phyloP scores from a whole-genome alignment of 2,329 filamentous ascomycete genomes.

The Curvularia lunata region DNA sequence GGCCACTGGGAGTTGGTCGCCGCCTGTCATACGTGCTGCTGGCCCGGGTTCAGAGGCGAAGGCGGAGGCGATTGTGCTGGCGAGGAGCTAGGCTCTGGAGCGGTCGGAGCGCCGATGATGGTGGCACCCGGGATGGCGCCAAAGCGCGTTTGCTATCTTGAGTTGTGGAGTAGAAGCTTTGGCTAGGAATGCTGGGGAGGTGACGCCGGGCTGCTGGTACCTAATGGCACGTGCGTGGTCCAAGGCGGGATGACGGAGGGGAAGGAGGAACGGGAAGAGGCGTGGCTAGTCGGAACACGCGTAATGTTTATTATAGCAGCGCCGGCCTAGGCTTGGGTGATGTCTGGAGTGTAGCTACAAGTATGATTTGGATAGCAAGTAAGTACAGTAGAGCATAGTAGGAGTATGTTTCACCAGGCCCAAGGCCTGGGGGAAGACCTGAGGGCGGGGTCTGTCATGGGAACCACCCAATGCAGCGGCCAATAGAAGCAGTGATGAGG shows the following conservation, averaged over 20 bases:
- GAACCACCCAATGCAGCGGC: background rate
- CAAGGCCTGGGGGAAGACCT: background rate
- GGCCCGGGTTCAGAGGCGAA: conserved; percentile 2
- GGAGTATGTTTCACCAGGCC: background rate
- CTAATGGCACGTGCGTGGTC: conserved; percentile 27
- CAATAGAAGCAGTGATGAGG: background rate
- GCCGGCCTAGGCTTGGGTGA: background rate
- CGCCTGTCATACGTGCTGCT: conserved; percentile 21
- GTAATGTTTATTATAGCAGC: background rate
- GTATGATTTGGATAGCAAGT: background rate
- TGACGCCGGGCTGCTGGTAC: conserved; percentile 13
- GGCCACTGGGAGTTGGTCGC: conserved; percentile 16
- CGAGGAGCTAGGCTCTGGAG: conserved; percentile 4
- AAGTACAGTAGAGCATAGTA: background rate
- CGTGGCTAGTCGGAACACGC: background rate
- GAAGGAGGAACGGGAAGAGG: conserved; percentile 7
- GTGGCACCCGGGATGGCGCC: conserved; percentile 20
- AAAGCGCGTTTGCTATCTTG: conserved; percentile 13
- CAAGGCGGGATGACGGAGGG: conserved; percentile 19
- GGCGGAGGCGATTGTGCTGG: conserved; percentile 3
- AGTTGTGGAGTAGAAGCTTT: conserved; percentile 13
- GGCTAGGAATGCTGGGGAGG: conserved; percentile 16
- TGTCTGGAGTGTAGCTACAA: background rate
- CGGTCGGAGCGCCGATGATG: background rate
- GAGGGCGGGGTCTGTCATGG: background rate